Conservation (phyloP, 2,329 filamentous ascomycete genomes). For the Teratosphaeria destructans region DNA sequence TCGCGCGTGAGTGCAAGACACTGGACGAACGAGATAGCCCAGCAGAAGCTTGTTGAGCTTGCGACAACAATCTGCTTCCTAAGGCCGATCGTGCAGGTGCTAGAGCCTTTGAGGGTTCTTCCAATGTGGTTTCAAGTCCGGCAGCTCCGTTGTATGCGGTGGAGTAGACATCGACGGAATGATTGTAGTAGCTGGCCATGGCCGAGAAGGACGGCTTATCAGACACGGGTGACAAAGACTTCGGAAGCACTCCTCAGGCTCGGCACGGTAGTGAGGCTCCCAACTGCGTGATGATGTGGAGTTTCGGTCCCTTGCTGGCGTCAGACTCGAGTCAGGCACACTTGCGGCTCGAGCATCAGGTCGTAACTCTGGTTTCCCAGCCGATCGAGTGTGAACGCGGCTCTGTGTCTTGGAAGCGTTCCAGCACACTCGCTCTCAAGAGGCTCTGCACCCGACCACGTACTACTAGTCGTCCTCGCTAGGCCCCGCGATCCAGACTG, state of each 20-base stretch:
- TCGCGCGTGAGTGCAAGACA: slow-evolving; percentile 21
- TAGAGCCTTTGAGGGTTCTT: slow-evolving; percentile 5
- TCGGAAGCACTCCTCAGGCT: not conserved
- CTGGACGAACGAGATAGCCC: slow-evolving; percentile 20
- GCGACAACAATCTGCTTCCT: slow-evolving; percentile 16
- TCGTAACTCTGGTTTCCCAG: not conserved
- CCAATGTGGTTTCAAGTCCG: slow-evolving; percentile 8
- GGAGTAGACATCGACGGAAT: not conserved
- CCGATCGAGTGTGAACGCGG: not conserved
- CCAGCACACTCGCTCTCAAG: not conserved
- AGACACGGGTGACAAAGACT: not conserved
- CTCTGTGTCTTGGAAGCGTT: not conserved
- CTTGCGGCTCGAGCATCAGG: not conserved
- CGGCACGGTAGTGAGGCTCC: not conserved
- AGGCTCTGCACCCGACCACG: too few relatives aligned
- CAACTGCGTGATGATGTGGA: not conserved
- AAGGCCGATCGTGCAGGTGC: slow-evolving; percentile 14
- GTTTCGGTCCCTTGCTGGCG: not conserved
- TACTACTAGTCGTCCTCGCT: too few relatives aligned
- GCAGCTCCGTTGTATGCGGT: slow-evolving; percentile 16
- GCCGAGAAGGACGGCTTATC: not conserved
- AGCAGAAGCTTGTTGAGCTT: slow-evolving; percentile 18
- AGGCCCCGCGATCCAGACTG: not conserved
- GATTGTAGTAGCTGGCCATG: not conserved
- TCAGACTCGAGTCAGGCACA: not conserved